These are phyloP conservation scores for Gastrolobium villosum DNA, from an alignment of 306 rosid species.

Conservation along the genomic window DNA sequence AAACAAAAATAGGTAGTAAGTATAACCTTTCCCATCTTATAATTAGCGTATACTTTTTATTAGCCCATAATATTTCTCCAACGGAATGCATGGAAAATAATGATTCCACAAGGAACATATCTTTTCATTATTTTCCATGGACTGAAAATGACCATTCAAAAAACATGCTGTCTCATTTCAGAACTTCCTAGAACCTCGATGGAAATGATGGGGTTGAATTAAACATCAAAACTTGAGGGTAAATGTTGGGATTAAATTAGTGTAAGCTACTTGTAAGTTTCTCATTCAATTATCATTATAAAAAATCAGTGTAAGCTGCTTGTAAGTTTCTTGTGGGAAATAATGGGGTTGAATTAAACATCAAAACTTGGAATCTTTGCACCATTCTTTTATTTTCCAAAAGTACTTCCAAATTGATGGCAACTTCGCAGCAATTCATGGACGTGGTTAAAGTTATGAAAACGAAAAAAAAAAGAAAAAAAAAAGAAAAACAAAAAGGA, in stretches of 20 bases:
- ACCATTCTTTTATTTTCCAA: not conserved
- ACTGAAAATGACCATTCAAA: constrained; percentile 4
- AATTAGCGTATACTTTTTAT: too few relatives aligned
- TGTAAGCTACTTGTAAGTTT: not conserved
- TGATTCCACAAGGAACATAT: not conserved
- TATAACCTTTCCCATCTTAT: too few relatives aligned
- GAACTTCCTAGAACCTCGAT: not conserved
- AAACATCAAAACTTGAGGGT: too few relatives aligned
- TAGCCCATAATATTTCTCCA: too few relatives aligned
- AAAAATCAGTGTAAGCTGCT: constrained; percentile 4
- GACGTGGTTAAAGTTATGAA: not conserved
- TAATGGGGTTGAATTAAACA: not conserved
- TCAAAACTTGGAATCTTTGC: constrained; percentile 19
- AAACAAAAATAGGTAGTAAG: too few relatives aligned
- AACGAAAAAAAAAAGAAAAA: not conserved
- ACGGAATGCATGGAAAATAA: too few relatives aligned
- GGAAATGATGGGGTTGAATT: too few relatives aligned
- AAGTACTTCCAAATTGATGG: not conserved
- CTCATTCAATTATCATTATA: too few relatives aligned
- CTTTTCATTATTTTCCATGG: not conserved
- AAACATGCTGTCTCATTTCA: not conserved
- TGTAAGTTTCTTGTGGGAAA: constrained; percentile 35
- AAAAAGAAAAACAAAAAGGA: not conserved
- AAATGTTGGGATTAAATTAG: not conserved
- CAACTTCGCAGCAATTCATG: constrained; percentile 47